These are phyloP conservation scores for Dactylonectria estremocensis DNA, from an alignment of 2,329 filamentous ascomycete species.

Conservation along the genomic window DNA sequence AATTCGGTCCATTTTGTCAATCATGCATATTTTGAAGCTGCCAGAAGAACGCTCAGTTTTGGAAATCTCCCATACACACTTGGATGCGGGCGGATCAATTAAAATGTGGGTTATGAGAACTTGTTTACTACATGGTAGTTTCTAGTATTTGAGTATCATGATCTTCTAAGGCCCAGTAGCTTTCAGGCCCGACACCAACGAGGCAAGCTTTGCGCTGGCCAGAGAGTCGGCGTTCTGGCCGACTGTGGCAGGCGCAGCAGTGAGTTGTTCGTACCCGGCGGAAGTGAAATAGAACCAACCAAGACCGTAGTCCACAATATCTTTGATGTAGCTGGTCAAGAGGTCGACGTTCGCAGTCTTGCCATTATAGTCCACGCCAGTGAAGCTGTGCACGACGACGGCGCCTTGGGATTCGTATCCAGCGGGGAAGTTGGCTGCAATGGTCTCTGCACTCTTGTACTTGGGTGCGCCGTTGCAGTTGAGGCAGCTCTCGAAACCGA, in stretches of 20 bases:
- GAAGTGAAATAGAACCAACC: not conserved
- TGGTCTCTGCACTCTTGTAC: slow-evolving; percentile 30
- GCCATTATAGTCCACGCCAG: not conserved
- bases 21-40: no score
- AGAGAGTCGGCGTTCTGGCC: not conserved
- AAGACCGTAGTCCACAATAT: not conserved
- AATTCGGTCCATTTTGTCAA: no score
- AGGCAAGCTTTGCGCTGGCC: not conserved
- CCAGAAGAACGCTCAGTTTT: no score
- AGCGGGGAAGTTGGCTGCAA: slow-evolving; percentile 30
- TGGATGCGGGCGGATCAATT: no score
- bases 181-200: no score
- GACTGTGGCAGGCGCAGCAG: not conserved
- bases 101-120: no score
- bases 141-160: no score
- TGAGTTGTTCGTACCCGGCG: not conserved
- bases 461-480: slow-evolving; percentile 27
- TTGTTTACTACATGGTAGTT: no score
- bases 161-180: no score
- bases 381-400: slow-evolving; percentile 35
- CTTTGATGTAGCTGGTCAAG: not conserved
- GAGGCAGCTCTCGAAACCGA: slow-evolving; percentile 42
- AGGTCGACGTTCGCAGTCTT: not conserved
- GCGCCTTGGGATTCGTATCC: slow-evolving; percentile 17
- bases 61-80: no score